Base-by-base conservation (phyloP, 2,329 filamentous ascomycete species). In the Neurospora sp. region DNA sequence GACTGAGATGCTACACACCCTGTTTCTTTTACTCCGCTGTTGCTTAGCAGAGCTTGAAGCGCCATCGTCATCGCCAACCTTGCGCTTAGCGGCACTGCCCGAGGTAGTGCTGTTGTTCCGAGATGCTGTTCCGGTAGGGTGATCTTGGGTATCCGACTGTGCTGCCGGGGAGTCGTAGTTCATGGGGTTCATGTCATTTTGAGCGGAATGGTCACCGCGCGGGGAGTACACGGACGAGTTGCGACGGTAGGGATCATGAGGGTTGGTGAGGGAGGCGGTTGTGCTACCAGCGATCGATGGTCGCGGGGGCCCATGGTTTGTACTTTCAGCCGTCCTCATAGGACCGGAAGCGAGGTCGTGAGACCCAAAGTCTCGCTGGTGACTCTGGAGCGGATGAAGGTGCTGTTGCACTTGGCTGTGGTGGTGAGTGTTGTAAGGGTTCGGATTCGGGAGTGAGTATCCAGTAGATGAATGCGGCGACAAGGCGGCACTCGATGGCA, bases 1-100 rank as follows among this genome's bases (percentile, higher is more conserved):
- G 46, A 57, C 33, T 8, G 52, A 62, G 52, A 62, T 15, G 52
- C 52, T 62, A 62, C 83, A 79, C 74, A 87, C 85, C 76, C 87
- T 80, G 73, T 88, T 89, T 71, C 87, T 83, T 77, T 88, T 89
- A 77, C 85, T 88, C 74, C 86, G 80, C 78, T 86, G 86, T 79
- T 86, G 84, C 77, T 84, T 86, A 19, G 78, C 74, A 15, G 73
- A 71, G 19, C 72, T 73, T 15, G 74, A 74, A 0, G 79, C 82
- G 46, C 84, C 83, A 43, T 83, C 82, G 10, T 81, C 77, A 62
- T 83, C 83, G 65, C 83, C 82, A 12, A 80, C 76, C 11, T 79
- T 79, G 77, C 79, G 80, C 41, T 80, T 77, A 76, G 82, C 82
- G 38, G 71, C 67, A 57, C 66, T 69, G 40, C 66, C 68, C 40